phyloP scores from a whole-genome alignment of 2,329 filamentous ascomycete genomes.

The Calonectria pteridis region DNA sequence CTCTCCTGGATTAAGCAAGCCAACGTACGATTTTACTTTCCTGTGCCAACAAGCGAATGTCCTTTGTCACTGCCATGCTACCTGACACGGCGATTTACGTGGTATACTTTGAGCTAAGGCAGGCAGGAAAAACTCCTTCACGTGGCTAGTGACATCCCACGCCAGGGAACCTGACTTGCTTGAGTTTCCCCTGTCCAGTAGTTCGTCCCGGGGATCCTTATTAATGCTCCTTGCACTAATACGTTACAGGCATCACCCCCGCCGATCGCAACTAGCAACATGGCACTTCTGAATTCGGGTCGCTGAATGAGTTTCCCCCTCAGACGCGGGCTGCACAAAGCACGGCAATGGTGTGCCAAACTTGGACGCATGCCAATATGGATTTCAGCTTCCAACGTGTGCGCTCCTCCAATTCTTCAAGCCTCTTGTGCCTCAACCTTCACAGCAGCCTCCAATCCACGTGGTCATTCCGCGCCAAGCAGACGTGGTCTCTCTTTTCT shows the following conservation, averaged over 20 bases:
- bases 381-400: not conserved
- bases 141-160: conserved; percentile 11
- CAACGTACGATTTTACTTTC: conserved; percentile 9
- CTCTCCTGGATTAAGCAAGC: not conserved
- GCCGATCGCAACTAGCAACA: conserved; percentile 20
- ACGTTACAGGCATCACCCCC: conserved; percentile 1
- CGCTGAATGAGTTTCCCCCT: not conserved
- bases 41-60: not conserved
- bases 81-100: conserved; percentile 7
- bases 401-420: not conserved
- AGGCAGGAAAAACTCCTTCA: not conserved
- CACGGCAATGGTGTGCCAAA: not conserved
- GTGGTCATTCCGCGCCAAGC: conserved; percentile 12
- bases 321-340: not conserved
- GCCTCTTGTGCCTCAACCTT: not conserved
- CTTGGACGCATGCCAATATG: not conserved
- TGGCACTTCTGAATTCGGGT: not conserved
- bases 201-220: conserved; percentile 16
- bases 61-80: not conserved
- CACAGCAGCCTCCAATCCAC: conserved; percentile 4
- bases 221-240: conserved; percentile 15
- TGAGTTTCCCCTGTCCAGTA: conserved; percentile 19
- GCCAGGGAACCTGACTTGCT: conserved; percentile 17
- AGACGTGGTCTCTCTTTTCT: not conserved
- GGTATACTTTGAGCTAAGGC: conserved; percentile 8